Conservation (phyloP, 1,139 yeast species). For the Saccharomyces hybrid region DNA sequence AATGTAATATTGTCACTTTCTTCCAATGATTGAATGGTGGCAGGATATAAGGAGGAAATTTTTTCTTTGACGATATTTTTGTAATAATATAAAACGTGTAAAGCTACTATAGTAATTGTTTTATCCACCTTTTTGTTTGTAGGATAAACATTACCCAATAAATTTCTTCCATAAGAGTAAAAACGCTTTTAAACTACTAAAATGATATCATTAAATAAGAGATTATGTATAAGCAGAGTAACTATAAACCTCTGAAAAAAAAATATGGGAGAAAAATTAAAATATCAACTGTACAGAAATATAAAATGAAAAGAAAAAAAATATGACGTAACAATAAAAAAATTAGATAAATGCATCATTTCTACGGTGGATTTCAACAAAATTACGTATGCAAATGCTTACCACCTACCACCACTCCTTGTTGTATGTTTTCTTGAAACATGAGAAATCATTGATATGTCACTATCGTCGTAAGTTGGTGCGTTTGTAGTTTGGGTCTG, state of each 20-base stretch:
- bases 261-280: no score
- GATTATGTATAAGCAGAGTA: no score
- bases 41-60: not conserved
- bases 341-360: not conserved
- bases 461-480: slow-evolving; percentile 29
- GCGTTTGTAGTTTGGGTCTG: slow-evolving; percentile 16
- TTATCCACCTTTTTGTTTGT: not conserved
- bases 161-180: no score
- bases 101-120: not conserved
- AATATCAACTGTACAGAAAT: not conserved
- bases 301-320: not conserved
- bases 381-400: slow-evolving; percentile 3
- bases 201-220: no score
- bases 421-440: slow-evolving; percentile 26
- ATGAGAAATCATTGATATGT: slow-evolving; percentile 33
- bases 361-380: not conserved
- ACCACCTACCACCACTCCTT: slow-evolving; percentile 29
- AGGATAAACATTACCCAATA: no score
- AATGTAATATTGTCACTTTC: not conserved
- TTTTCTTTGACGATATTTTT: not conserved
- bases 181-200: no score
- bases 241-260: no score
- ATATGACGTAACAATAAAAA: not conserved
- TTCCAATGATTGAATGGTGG: not conserved
- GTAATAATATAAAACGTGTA: not conserved